Percentiles rank a stretch among this genome's conserved stretches.
Evolutionary conservation across 805 yeast genomes (phyloP).

Genomic region (Candida dendrica): DNA sequence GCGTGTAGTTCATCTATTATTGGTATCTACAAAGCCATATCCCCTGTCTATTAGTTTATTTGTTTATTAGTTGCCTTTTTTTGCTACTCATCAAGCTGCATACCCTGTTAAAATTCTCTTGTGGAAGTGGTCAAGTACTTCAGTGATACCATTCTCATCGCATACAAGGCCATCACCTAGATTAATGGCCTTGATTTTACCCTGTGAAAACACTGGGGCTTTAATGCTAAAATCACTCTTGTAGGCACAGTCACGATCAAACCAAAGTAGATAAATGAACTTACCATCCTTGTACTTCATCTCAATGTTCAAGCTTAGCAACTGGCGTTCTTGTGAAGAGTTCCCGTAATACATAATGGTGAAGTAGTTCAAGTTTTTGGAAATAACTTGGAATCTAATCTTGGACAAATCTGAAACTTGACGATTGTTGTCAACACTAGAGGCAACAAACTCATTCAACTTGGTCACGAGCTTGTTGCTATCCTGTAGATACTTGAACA

Average conservation of each 20-base stretch:
- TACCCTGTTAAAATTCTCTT: background rate
- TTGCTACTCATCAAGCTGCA: background rate
- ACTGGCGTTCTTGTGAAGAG: background rate
- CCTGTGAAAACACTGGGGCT: background rate
- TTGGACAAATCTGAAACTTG: background rate
- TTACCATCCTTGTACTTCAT: conserved; percentile 1
- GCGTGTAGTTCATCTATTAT: too few relatives aligned
- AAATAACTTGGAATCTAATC: conserved; percentile 1
- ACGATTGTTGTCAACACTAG: background rate
- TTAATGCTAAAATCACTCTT: conserved; percentile 1
- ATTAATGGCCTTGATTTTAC: background rate
- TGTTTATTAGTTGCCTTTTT: too few relatives aligned
- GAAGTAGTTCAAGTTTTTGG: conserved; percentile 2
- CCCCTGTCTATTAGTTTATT: too few relatives aligned
- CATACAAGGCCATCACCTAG: conserved; percentile 1
- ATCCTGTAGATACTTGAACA: conserved; percentile 15
- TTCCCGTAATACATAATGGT: background rate
- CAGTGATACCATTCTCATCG: conserved; percentile 1
- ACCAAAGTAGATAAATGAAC: background rate
- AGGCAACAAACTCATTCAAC: conserved; percentile 7
- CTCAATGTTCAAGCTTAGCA: background rate
- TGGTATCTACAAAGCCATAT: too few relatives aligned
- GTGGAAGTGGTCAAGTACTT: background rate
- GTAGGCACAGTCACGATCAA: background rate
- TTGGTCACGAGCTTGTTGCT: conserved; percentile 14